Evolutionary conservation across 2,329 filamentous ascomycete species (phyloP).

Genomic region (Knoxdaviesia capensis): DNA sequence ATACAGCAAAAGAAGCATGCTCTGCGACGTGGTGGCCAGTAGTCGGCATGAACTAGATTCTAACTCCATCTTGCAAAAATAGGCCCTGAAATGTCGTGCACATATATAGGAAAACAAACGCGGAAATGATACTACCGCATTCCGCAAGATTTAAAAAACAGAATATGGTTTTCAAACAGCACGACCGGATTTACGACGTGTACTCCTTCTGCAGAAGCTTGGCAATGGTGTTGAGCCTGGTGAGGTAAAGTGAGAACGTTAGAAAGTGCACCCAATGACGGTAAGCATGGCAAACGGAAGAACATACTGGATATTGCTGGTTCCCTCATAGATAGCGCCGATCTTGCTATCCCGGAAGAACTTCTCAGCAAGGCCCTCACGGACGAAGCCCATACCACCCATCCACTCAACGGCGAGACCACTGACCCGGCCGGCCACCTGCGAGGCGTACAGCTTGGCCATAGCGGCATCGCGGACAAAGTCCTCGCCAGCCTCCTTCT

Average conservation of each 20-base stretch:
- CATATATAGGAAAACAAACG: neutral
- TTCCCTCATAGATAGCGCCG: conserved; percentile 90
- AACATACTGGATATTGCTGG: conserved; percentile 51
- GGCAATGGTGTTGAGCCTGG: conserved; percentile 40
- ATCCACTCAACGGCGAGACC: conserved; percentile 93
- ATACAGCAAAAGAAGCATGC: neutral
- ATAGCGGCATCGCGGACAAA: conserved; percentile 94
- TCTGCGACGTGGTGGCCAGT: no score
- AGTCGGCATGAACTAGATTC: no score
- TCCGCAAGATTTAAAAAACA: neutral
- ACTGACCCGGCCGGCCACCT: conserved; percentile 75
- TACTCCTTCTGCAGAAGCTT: conserved; percentile 43
- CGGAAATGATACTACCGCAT: neutral
- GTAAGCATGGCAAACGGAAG: neutral
- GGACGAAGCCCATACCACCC: conserved; percentile 97
- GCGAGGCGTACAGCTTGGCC: conserved; percentile 89
- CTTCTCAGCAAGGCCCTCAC: conserved; percentile 94
- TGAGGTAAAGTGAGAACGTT: neutral
- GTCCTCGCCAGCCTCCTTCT: conserved; percentile 93
- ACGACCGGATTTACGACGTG: conserved; percentile 15
- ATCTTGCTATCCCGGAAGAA: conserved; percentile 98
- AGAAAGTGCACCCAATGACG: neutral
- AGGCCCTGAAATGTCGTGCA: neutral
- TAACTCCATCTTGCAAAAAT: no score
- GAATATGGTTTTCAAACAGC: neutral